These are phyloP conservation scores for Exophiala mesophila DNA, from an alignment of 2,329 filamentous ascomycete species.

Conservation along the genomic window DNA sequence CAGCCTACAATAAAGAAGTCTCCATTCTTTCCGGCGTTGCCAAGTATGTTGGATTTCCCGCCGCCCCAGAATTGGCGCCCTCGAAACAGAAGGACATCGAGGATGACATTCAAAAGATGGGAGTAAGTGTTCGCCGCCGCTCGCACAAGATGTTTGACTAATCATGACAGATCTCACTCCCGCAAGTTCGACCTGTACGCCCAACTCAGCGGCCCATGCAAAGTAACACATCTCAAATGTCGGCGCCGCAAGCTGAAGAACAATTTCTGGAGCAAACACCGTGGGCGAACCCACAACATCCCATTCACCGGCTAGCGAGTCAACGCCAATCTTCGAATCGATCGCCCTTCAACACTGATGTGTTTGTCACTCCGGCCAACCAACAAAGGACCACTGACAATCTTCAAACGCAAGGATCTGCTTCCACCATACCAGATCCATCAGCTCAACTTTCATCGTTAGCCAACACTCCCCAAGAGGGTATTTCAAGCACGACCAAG, in stretches of 20 bases:
- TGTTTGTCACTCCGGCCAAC: slow-evolving; percentile 39
- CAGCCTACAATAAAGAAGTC: slow-evolving; percentile 92
- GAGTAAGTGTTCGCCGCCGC: slow-evolving; percentile 56
- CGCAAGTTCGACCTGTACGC: slow-evolving; percentile 15
- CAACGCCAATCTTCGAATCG: slow-evolving; percentile 33
- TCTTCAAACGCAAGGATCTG: slow-evolving; percentile 41
- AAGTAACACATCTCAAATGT: slow-evolving; percentile 33
- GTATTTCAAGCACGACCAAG: slow-evolving; percentile 35
- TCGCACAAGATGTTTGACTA: slow-evolving; percentile 2
- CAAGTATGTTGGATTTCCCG: slow-evolving; percentile 93
- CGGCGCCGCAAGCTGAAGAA: slow-evolving; percentile 54
- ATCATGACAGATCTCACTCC: slow-evolving; percentile 16
- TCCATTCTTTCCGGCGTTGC: slow-evolving; percentile 84
- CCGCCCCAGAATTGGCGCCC: slow-evolving; percentile 76
- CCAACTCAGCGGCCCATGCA: slow-evolving; percentile 29
- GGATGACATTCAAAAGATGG: slow-evolving; percentile 83
- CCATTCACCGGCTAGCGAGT: slow-evolving; percentile 51
- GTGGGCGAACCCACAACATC: slow-evolving; percentile 86
- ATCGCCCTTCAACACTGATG: slow-evolving; percentile 30
- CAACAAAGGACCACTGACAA: slow-evolving; percentile 42
- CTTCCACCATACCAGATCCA: slow-evolving; percentile 43
- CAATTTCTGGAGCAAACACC: slow-evolving; percentile 85
- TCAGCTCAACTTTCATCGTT: slow-evolving; percentile 40
- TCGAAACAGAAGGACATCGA: slow-evolving; percentile 71
- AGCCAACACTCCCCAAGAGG: slow-evolving; percentile 40